phyloP scores from a whole-genome alignment of 805 yeast species.

The Trichomonascus vanleenenianus region DNA sequence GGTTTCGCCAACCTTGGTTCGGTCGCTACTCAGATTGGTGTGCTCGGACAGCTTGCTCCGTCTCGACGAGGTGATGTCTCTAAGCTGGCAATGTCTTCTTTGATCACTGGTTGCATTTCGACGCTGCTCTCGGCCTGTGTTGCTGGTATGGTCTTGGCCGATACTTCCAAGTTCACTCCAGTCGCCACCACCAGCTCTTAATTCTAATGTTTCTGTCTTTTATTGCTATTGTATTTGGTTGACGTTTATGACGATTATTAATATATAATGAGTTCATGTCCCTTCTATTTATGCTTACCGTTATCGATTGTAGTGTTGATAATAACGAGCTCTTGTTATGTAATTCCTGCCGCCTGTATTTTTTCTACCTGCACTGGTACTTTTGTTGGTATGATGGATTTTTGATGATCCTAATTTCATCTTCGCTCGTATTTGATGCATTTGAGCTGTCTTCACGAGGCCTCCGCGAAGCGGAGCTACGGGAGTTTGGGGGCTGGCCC shows the following conservation, averaged over 20 bases:
- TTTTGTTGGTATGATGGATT: too few relatives aligned
- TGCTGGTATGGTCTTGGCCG: constrained; percentile 57
- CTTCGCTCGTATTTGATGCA: too few relatives aligned
- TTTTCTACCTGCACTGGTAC: too few relatives aligned
- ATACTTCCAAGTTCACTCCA: constrained; percentile 22
- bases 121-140: constrained; percentile 50
- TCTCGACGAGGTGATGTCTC: constrained; percentile 42
- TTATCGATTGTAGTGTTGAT: too few relatives aligned
- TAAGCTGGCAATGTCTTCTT: constrained; percentile 38
- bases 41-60: constrained; percentile 49
- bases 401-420: too few relatives aligned
- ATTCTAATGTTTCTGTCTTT: background rate
- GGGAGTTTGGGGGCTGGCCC: too few relatives aligned
- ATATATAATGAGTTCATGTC: background rate
- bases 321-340: too few relatives aligned
- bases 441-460: too few relatives aligned
- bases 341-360: too few relatives aligned
- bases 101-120: constrained; percentile 45
- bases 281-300: too few relatives aligned
- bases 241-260: background rate
- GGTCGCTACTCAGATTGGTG: constrained; percentile 54
- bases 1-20: constrained; percentile 59
- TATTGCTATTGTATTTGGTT: background rate
- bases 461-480: too few relatives aligned
- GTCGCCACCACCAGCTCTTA: background rate